Base-by-base conservation (phyloP, 768 basidiomycete genomes). In the Tubosaeta sp. region DNA sequence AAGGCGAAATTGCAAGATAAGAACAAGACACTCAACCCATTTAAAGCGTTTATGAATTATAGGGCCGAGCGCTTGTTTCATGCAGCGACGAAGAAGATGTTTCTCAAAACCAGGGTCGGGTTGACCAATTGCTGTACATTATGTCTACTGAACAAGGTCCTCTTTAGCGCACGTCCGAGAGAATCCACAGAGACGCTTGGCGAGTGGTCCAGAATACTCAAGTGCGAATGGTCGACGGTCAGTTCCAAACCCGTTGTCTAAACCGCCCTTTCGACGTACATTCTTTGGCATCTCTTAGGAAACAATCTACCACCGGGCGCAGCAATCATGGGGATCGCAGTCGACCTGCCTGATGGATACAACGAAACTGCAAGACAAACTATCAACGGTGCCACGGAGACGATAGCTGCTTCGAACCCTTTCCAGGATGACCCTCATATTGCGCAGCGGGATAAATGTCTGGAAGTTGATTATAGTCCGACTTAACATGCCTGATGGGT, bases 361-460 rank as follows among this genome's bases (percentile, higher is more conserved):
- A 21, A 30, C 16, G 52, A 44, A 1, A 0, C 41, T 3, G 47
- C 32, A 11, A 10, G 19, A 29, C 42, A 12, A 39, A 41, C 32
- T 6, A 56, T 56, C 29, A 14, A 29, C 13, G 44, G 32, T 18
- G 48, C 32, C 12, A 44, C 12, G 13, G 18, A 31, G 3, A 42
- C 16, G 13, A 47, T 59, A 4, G 10, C 19, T 24, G 36, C 0
- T 11, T 3, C 21, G 14, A 1, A 22, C 22, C 57, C 52, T 10
- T 59, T 59, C 38, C 2, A 14, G 2, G 49, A 59, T 4, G 13
- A 59, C 24, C 7, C 29, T 9, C 6, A 43, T 8, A 16, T 48
- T 16, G 3, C 48, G 6, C 49, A 50, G 24, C 36, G 46, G 2
- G 0, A 40, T 8, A 39, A 54, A n/a, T 40, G 53, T 54, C 22